These are phyloP conservation scores for Mucor plumbeus DNA, from an alignment of 371 early-diverging fungal genomes.

Conservation along the genomic window DNA sequence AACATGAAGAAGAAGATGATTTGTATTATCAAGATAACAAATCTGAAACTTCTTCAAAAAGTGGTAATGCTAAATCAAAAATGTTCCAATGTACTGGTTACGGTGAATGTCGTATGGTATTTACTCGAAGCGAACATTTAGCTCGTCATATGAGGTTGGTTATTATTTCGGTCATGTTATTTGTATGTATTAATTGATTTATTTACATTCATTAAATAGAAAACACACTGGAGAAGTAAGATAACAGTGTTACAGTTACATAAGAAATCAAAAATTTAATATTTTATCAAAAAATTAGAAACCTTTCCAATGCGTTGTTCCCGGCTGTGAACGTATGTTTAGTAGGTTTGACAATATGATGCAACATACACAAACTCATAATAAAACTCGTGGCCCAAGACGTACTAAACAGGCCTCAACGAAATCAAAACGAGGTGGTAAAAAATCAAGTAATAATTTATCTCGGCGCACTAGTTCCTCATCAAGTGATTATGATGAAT, in stretches of 20 bases:
- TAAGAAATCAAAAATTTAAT: background rate
- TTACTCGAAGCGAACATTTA: slow-evolving; percentile 59
- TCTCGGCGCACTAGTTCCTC: slow-evolving; percentile 12
- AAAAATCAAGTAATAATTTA: slow-evolving; percentile 5
- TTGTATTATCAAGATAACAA: slow-evolving; percentile 18
- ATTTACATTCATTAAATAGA: slow-evolving; percentile 20
- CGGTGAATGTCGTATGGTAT: slow-evolving; percentile 60
- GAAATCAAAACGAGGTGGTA: slow-evolving; percentile 15
- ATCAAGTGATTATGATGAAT: slow-evolving; percentile 24
- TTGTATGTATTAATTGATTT: background rate
- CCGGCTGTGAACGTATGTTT: slow-evolving; percentile 56
- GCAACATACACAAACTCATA: slow-evolving; percentile 62
- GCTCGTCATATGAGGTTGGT: slow-evolving; percentile 44
- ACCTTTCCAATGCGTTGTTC: slow-evolving; percentile 57
- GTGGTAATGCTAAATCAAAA: slow-evolving; percentile 17
- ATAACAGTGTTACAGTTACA: background rate
- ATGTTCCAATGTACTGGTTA: slow-evolving; percentile 57
- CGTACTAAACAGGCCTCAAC: slow-evolving; percentile 11
- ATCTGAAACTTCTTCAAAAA: slow-evolving; percentile 10
- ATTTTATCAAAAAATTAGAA: slow-evolving; percentile 33
- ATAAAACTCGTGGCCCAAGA: slow-evolving; percentile 23
- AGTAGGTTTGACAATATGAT: slow-evolving; percentile 67
- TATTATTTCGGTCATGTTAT: background rate
- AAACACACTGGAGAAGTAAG: slow-evolving; percentile 62
- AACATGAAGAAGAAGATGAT: slow-evolving; percentile 19